phyloP scores from a whole-genome alignment of 2,329 filamentous ascomycete species.

The Uncinocarpus reesii region DNA sequence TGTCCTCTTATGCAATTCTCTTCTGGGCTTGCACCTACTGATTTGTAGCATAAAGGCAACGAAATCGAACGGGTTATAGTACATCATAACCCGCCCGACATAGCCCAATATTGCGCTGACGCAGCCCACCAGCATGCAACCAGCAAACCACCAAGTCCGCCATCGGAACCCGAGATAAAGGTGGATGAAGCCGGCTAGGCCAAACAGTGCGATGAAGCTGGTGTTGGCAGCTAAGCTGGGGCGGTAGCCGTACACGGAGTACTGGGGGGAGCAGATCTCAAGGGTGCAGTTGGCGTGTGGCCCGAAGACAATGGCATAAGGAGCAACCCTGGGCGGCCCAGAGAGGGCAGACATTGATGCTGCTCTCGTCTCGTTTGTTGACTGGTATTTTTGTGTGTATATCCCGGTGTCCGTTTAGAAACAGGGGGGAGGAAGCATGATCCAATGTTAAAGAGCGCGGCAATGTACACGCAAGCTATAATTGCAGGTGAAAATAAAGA shows the following conservation, averaged over 20 bases:
- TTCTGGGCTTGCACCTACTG: not conserved
- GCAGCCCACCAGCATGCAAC: conserved; percentile 47
- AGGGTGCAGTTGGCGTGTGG: conserved; percentile 17
- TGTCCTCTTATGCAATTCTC: not conserved
- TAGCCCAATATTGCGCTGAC: conserved; percentile 52
- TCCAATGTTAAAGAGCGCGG: too few species aligned
- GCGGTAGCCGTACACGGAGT: conserved; percentile 15
- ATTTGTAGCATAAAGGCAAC: too few species aligned
- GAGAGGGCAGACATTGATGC: too few species aligned
- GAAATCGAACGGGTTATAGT: conserved; percentile 40
- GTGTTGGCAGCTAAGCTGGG: conserved; percentile 15
- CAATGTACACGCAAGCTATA: too few species aligned
- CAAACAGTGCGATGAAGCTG: conserved; percentile 13
- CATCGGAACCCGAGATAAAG: conserved; percentile 11
- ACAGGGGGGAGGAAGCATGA: too few species aligned
- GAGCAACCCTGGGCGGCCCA: too few species aligned
- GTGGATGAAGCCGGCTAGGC: conserved; percentile 9
- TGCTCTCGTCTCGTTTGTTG: too few species aligned
- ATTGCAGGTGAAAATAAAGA: too few species aligned
- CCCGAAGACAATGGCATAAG: too few species aligned
- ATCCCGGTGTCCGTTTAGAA: too few species aligned
- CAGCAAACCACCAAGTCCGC: conserved; percentile 15
- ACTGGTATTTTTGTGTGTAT: too few species aligned
- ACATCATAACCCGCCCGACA: conserved; percentile 46
- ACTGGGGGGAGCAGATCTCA: conserved; percentile 14